Percentiles rank a stretch among this genome's conserved stretches.
phyloP scores from a whole-genome alignment of 73 alveolate genomes.

The Paramecium biaurelia region DNA sequence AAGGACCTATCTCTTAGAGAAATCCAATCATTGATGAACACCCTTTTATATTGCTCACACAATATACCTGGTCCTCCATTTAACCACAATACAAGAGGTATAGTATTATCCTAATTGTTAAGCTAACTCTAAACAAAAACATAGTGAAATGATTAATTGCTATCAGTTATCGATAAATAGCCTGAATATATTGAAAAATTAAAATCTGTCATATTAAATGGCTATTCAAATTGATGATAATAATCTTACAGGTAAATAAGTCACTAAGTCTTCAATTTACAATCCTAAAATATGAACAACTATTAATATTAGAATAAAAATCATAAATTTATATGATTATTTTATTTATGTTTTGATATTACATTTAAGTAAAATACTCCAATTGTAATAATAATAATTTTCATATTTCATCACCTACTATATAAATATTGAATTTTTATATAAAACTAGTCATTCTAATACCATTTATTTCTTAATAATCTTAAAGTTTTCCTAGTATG shows the following conservation, averaged over 20 bases:
- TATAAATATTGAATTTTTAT: no score
- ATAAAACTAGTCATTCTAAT: no score
- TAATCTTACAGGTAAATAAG: not conserved
- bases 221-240: not conserved
- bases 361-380: not conserved
- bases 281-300: not conserved
- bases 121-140: conserved; percentile 63
- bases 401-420: not conserved
- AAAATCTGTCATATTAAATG: not conserved
- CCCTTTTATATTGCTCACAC: conserved; percentile 51
- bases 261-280: not conserved
- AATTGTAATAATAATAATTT: no score
- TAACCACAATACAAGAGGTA: conserved; percentile 88
- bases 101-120: conserved; percentile 63
- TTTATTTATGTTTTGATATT: not conserved
- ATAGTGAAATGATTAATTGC: conserved; percentile 63
- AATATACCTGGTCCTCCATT: conserved; percentile 92
- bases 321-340: not conserved
- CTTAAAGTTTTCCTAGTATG: no score
- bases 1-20: conserved; percentile 92
- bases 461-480: no score
- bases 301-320: not conserved
- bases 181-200: conserved; percentile 40
- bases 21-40: conserved; percentile 92
- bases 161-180: not conserved